phyloP scores from a whole-genome alignment of 768 basidiomycete species.

The Leucocoprinus sp. region DNA sequence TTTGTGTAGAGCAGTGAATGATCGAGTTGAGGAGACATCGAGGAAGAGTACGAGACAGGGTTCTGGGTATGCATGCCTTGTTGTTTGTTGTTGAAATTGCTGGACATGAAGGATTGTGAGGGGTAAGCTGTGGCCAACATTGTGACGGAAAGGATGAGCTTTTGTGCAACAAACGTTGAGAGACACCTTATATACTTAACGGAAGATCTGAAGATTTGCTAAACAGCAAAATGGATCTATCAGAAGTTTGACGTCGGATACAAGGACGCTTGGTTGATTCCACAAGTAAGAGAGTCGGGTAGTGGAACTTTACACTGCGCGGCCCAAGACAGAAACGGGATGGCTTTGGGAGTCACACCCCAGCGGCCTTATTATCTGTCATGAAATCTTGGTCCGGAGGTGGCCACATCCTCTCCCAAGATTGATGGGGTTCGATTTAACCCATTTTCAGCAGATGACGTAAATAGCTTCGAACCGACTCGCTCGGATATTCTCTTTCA shows the following conservation, averaged over 20 bases:
- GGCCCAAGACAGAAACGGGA: slow-evolving; percentile 4
- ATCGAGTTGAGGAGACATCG: slow-evolving; percentile 4
- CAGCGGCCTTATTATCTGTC: slow-evolving; percentile 4
- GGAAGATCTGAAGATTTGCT: slow-evolving; percentile 8
- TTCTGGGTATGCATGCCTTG: slow-evolving; percentile 7
- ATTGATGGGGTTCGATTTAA: slow-evolving; percentile 6
- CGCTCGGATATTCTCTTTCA: slow-evolving; percentile 1
- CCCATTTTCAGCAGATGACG: slow-evolving; percentile 10
- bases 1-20: slow-evolving; percentile 1
- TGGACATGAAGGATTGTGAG: slow-evolving; percentile 5
- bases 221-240: slow-evolving; percentile 7
- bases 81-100: slow-evolving; percentile 6
- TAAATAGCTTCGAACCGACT: slow-evolving; percentile 7
- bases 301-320: slow-evolving; percentile 4
- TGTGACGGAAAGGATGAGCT: slow-evolving; percentile 3
- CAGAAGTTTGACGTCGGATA: slow-evolving; percentile 6
- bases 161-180: slow-evolving; percentile 3
- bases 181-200: slow-evolving; percentile 8
- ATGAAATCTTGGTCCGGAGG: not conserved
- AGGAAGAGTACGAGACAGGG: slow-evolving; percentile 7
- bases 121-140: slow-evolving; percentile 9
- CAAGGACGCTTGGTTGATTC: slow-evolving; percentile 4
- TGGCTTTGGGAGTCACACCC: slow-evolving; percentile 4
- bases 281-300: slow-evolving; percentile 8
- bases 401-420: not conserved